These are phyloP conservation scores for Tetrahymena borealis DNA, from an alignment of 73 alveolate species.

Conservation along the genomic window DNA sequence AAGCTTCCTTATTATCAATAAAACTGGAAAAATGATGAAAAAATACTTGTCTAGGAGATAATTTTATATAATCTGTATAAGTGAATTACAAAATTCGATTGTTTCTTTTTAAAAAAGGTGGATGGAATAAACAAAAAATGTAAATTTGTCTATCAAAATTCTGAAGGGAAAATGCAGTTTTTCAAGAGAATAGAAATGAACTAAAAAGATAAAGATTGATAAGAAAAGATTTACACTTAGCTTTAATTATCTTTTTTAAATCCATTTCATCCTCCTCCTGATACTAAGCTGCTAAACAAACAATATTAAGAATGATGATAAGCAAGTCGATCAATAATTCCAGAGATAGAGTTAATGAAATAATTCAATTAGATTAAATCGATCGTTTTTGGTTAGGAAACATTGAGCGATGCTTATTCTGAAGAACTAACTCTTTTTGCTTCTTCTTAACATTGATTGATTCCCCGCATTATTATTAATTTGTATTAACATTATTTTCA, in stretches of 20 bases:
- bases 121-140: not conserved
- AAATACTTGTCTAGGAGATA: too few relatives aligned
- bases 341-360: not conserved
- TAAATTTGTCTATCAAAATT: not conserved
- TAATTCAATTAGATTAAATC: not conserved
- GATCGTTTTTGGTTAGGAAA: not conserved
- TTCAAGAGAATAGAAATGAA: not conserved
- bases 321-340: not conserved
- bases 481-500: not conserved
- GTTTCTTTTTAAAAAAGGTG: not conserved
- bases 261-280: not conserved
- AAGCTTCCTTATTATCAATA: too few relatives aligned
- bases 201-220: not conserved
- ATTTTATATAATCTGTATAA: too few relatives aligned
- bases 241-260: not conserved
- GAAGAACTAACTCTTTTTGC: not conserved
- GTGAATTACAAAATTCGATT: not conserved
- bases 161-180: conserved; percentile 3
- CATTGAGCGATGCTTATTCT: conserved; percentile 3
- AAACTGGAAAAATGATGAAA: too few relatives aligned
- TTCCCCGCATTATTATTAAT: not conserved
- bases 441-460: not conserved
- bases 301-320: not conserved
- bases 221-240: not conserved
- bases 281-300: not conserved